Conservation (phyloP, 202 grass and related monocot genomes). For the Dendrocalamus latiflorus region DNA sequence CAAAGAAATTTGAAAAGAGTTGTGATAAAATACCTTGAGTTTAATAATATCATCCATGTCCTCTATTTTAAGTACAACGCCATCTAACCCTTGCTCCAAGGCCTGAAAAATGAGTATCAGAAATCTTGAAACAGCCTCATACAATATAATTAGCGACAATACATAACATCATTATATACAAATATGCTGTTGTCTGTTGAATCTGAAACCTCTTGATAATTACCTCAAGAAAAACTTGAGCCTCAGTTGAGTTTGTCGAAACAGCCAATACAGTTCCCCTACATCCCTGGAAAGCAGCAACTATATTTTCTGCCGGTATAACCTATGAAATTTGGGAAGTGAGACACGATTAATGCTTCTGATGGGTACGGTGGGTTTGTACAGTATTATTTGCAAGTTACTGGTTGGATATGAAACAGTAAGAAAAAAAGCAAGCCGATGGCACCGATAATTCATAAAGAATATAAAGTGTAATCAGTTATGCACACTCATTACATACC, state of each 20-base stretch:
- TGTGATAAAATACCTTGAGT: constrained; percentile 58
- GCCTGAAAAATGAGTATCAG: constrained; percentile 42
- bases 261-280: constrained; percentile 70
- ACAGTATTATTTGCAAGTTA: background rate
- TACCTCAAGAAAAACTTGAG: constrained; percentile 97
- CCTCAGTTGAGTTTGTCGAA: constrained; percentile 69
- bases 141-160: constrained; percentile 11
- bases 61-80: constrained; percentile 81
- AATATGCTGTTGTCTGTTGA: background rate
- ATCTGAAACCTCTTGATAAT: background rate
- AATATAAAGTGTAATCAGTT: background rate
- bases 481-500: background rate
- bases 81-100: constrained; percentile 91
- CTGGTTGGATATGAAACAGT: background rate
- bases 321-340: constrained; percentile 50
- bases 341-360: constrained; percentile 6
- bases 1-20: background rate
- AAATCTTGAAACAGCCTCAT: constrained; percentile 12
- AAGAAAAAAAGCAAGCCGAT: background rate
- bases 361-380: background rate
- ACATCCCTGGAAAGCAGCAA: constrained; percentile 80
- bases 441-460: background rate
- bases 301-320: constrained; percentile 96
- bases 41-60: constrained; percentile 71
- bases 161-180: background rate